Percentiles rank a stretch among this genome's conserved stretches.
Conservation (phyloP, 2,329 filamentous ascomycete genomes). For the Colletotrichum sp. region DNA sequence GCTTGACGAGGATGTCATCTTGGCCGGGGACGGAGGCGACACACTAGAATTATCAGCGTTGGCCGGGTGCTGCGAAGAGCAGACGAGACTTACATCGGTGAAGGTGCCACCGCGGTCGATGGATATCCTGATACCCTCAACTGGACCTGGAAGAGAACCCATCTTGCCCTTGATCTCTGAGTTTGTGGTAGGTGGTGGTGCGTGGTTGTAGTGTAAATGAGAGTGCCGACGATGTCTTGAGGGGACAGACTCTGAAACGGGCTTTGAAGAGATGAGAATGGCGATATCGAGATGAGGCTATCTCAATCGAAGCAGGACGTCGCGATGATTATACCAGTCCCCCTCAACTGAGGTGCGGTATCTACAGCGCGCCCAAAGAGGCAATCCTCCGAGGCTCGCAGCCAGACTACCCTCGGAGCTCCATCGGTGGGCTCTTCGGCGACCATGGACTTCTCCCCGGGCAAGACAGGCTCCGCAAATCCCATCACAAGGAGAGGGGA, state of each 20-base stretch:
- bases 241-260: neutral
- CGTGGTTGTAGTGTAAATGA: neutral
- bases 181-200: neutral
- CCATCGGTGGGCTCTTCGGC: conserved; percentile 1
- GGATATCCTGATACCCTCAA: conserved; percentile 18
- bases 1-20: conserved; percentile 74
- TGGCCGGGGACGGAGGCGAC: conserved; percentile 13
- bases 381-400: neutral
- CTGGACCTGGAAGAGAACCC: conserved; percentile 12
- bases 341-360: neutral
- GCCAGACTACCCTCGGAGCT: neutral
- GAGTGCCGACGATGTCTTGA: neutral
- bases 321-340: neutral
- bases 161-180: neutral
- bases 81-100: conserved; percentile 66
- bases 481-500: neutral
- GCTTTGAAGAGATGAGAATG: neutral
- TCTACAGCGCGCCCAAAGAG: neutral
- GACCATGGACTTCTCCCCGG: neutral
- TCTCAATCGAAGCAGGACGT: neutral
- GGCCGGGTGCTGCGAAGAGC: conserved; percentile 13
- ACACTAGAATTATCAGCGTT: neutral
- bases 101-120: conserved; percentile 58
- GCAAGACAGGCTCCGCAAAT: neutral
- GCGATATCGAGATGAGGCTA: neutral